Evolutionary conservation across 2,329 filamentous ascomycete genomes (phyloP).

Genomic region (Pezicula radicicola): DNA sequence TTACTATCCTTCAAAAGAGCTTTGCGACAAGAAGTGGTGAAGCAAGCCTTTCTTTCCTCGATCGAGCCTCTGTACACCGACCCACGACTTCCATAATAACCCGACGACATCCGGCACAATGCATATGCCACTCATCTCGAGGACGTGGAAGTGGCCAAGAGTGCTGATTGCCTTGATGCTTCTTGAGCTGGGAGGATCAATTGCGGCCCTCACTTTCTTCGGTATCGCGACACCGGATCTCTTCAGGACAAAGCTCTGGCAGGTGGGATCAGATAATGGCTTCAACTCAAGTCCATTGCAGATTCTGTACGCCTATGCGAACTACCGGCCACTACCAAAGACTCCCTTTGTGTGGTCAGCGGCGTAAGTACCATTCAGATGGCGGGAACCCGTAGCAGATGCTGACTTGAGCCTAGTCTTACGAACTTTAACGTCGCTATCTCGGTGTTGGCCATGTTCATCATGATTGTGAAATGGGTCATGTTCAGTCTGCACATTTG

Average conservation of each 20-base stretch:
- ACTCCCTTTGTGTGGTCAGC: constrained; percentile 71
- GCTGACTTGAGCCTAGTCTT: constrained; percentile 46
- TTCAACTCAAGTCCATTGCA: constrained; percentile 73
- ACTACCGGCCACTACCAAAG: constrained; percentile 59
- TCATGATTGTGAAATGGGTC: constrained; percentile 68
- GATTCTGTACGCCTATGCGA: constrained; percentile 71
- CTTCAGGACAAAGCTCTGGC: constrained; percentile 71
- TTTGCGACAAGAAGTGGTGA: too few relatives aligned
- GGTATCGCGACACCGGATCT: constrained; percentile 71
- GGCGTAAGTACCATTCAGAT: constrained; percentile 51
- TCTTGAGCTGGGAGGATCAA: constrained; percentile 61
- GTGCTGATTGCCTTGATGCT: constrained; percentile 53
- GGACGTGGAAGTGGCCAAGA: constrained; percentile 45
- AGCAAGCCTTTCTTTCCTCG: too few relatives aligned
- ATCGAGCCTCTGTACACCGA: too few relatives aligned
- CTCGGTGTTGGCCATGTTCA: constrained; percentile 72
- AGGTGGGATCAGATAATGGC: constrained; percentile 64
- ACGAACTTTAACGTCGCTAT: constrained; percentile 76
- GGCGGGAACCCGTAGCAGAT: neutral
- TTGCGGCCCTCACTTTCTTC: constrained; percentile 67
- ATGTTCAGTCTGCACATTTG: constrained; percentile 69
- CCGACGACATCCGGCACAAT: neutral
- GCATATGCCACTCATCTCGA: constrained; percentile 27
- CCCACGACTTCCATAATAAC: too few relatives aligned
- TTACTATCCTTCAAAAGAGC: too few relatives aligned